These are phyloP conservation scores for Leccinum truebloodii DNA, from an alignment of 768 basidiomycete species.

Conservation along the genomic window DNA sequence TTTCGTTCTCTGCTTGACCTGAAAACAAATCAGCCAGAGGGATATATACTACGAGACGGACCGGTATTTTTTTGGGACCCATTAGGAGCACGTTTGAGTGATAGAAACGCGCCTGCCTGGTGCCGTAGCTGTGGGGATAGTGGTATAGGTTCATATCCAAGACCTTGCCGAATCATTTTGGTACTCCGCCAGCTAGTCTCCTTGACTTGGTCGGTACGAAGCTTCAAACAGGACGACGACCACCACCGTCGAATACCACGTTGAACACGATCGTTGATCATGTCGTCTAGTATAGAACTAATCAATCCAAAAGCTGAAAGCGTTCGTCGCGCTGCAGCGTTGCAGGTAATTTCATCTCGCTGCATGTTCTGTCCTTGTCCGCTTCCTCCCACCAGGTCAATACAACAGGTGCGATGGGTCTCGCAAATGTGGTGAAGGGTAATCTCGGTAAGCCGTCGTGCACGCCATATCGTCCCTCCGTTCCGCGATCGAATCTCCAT, in stretches of 20 bases:
- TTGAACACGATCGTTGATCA: conserved; percentile 34
- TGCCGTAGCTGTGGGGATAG: conserved; percentile 34
- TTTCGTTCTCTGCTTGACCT: conserved; percentile 13
- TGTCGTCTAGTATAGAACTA: conserved; percentile 85
- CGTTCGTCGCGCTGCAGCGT: conserved; percentile 83
- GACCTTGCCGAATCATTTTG: conserved; percentile 28
- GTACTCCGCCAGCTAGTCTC: conserved; percentile 28
- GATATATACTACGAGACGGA: conserved; percentile 29
- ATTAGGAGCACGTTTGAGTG: conserved; percentile 29
- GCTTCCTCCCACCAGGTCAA: conserved; percentile 62
- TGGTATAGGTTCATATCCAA: conserved; percentile 29
- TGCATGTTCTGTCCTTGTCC: conserved; percentile 20
- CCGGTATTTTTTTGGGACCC: conserved; percentile 21
- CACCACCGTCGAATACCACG: conserved; percentile 21
- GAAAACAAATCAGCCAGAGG: conserved; percentile 10
- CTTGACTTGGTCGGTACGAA: conserved; percentile 6
- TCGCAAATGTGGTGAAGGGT: conserved; percentile 95
- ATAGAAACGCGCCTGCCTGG: conserved; percentile 36
- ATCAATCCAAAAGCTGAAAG: conserved; percentile 98
- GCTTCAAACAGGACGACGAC: conserved; percentile 11
- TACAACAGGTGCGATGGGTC: conserved; percentile 93
- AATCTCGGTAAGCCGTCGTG: conserved; percentile 75
- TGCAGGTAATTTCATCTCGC: conserved; percentile 62
- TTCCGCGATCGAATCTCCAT: conserved; percentile 27
- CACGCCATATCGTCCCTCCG: conserved; percentile 14